Percentiles rank a stretch among this genome's conserved stretches.
Evolutionary conservation across 257 asterid genomes (phyloP).

Genomic region (Salvia miltiorrhiza): DNA sequence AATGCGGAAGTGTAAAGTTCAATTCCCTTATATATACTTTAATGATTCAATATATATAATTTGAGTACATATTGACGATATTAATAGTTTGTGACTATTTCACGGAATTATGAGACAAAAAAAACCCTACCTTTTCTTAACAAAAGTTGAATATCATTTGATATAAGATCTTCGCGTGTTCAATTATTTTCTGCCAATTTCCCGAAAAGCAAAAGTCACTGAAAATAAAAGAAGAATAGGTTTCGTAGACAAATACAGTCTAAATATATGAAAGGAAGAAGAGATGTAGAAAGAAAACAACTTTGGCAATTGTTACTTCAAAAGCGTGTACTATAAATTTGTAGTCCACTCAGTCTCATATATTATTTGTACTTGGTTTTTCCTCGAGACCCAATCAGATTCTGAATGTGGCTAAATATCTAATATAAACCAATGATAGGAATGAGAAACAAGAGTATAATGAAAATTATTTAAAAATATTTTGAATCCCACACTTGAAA

Average conservation of each 20-base stretch:
- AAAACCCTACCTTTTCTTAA: background rate
- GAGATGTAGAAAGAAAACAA: background rate
- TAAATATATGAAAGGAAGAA: background rate
- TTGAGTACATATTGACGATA: background rate
- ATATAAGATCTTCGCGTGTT: background rate
- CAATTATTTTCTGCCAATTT: conserved; percentile 1
- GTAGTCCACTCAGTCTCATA: too few relatives aligned
- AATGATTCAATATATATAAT: background rate
- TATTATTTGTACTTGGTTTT: background rate
- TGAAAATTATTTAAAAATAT: too few relatives aligned
- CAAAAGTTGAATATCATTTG: background rate
- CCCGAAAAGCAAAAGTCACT: background rate
- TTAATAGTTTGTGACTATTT: background rate
- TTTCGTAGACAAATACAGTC: background rate
- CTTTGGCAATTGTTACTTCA: background rate
- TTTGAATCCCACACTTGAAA: too few relatives aligned
- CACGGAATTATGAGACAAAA: background rate
- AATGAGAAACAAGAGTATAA: too few relatives aligned
- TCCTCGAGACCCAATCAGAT: background rate
- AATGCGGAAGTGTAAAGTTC: too few relatives aligned
- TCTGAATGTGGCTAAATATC: background rate
- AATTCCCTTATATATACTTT: background rate
- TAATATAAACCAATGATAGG: background rate
- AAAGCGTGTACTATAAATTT: too few relatives aligned
- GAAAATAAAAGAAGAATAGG: conserved; percentile 2